Evolutionary conservation across 176 grass and related monocot species (phyloP).

Genomic region (Juncus effusus): DNA sequence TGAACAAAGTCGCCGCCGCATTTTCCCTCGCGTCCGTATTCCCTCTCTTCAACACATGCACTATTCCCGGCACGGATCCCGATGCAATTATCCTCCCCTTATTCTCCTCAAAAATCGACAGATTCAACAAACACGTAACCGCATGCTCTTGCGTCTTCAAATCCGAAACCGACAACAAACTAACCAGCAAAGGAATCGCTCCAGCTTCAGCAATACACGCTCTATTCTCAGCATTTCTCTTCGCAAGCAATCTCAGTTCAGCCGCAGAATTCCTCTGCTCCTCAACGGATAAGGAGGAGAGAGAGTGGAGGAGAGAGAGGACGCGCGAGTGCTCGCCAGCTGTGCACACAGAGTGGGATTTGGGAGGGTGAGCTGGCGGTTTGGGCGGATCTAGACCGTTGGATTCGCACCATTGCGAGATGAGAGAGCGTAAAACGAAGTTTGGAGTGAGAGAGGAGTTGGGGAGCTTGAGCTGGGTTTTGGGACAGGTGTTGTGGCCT

Average conservation of each 20-base stretch:
- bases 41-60: conserved; percentile 84
- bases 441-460: conserved; percentile 79
- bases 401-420: conserved; percentile 84
- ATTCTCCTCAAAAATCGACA: conserved; percentile 88
- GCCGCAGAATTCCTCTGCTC: conserved; percentile 60
- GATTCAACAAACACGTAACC: conserved; percentile 86
- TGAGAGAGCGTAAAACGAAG: conserved; percentile 70
- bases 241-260: conserved; percentile 82
- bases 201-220: conserved; percentile 86
- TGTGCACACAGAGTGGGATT: conserved; percentile 46
- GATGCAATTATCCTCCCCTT: conserved; percentile 71
- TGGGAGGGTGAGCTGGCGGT: conserved; percentile 35
- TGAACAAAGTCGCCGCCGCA: conserved; percentile 94
- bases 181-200: conserved; percentile 81
- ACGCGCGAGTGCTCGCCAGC: conserved; percentile 63
- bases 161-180: conserved; percentile 61
- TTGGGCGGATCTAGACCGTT: conserved; percentile 84
- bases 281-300: conserved; percentile 67
- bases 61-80: conserved; percentile 68
- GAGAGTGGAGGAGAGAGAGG: conserved; percentile 63
- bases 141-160: conserved; percentile 71
- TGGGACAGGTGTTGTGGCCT: conserved; percentile 77
- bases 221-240: conserved; percentile 73
- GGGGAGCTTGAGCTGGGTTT: conserved; percentile 72
- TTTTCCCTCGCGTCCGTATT: conserved; percentile 94